These are phyloP conservation scores for Fistulifera solaris DNA, from an alignment of 108 stramenopile species.

Conservation along the genomic window DNA sequence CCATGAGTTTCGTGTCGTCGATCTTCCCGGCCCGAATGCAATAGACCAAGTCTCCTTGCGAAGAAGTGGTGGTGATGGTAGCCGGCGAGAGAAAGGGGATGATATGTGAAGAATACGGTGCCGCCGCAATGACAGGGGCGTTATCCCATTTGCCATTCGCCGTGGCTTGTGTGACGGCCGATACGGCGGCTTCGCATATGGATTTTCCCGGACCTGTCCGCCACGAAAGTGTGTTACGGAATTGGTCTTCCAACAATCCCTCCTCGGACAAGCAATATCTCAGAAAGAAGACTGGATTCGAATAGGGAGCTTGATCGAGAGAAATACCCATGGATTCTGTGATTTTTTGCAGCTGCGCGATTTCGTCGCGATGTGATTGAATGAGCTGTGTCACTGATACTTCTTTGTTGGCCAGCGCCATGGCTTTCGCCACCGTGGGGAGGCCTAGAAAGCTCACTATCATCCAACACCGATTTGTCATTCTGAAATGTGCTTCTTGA, in stretches of 20 bases:
- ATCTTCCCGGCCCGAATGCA: conserved; percentile 79
- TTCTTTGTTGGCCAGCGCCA: background rate
- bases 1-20: conserved; percentile 68
- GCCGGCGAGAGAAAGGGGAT: conserved; percentile 34
- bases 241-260: conserved; percentile 7
- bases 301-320: conserved; percentile 23
- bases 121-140: conserved; percentile 39
- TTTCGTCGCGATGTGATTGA: conserved; percentile 16
- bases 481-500: too few species aligned
- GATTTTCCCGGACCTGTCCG: conserved; percentile 36
- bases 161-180: conserved; percentile 34
- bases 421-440: too few species aligned
- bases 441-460: too few species aligned
- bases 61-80: conserved; percentile 36
- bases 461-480: too few species aligned
- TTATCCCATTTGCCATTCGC: conserved; percentile 56
- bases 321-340: conserved; percentile 5
- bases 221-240: conserved; percentile 44
- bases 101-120: conserved; percentile 41
- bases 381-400: conserved; percentile 21
- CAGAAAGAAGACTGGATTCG: conserved; percentile 58
- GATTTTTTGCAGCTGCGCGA: conserved; percentile 19
- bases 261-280: conserved; percentile 42
- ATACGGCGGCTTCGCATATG: conserved; percentile 45
- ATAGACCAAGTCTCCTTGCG: conserved; percentile 52